Evolutionary conservation across 768 basidiomycete genomes (phyloP).

Genomic region (Tephrocybe sp.): DNA sequence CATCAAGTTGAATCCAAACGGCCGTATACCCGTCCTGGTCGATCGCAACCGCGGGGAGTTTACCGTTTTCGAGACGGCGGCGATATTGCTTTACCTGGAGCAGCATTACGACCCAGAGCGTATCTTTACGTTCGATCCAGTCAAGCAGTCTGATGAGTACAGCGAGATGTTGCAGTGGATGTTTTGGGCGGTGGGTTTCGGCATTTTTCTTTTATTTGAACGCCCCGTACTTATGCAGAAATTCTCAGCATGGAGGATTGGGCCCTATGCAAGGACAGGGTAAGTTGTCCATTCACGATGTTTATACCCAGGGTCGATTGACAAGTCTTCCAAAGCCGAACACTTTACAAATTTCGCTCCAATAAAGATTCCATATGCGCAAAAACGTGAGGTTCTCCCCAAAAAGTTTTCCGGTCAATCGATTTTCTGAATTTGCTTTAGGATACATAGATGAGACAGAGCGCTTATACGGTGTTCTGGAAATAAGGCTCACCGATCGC

Average conservation of each 20-base stretch:
- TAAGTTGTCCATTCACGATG: too few species aligned
- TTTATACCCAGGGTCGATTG: background rate
- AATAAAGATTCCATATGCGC: constrained; percentile 17
- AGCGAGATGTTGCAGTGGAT: constrained; percentile 47
- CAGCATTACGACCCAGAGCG: constrained; percentile 41
- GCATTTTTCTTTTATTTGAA: background rate
- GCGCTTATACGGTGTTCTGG: constrained; percentile 46
- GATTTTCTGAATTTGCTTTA: background rate
- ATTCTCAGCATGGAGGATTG: constrained; percentile 17
- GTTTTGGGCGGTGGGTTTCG: constrained; percentile 32
- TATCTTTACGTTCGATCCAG: constrained; percentile 38
- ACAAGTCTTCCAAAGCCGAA: constrained; percentile 4
- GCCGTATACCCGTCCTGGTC: constrained; percentile 38
- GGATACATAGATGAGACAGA: constrained; percentile 48
- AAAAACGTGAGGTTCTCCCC: constrained; percentile 9
- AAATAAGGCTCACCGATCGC: constrained; percentile 38
- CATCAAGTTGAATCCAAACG: constrained; percentile 38
- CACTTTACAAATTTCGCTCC: constrained; percentile 15
- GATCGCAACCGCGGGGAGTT: constrained; percentile 28
- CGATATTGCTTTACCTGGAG: constrained; percentile 44
- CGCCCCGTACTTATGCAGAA: background rate
- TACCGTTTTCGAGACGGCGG: constrained; percentile 40
- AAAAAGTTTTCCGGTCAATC: background rate
- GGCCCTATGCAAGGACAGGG: constrained; percentile 22
- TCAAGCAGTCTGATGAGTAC: constrained; percentile 25